phyloP scores from a whole-genome alignment of 495 filamentous ascomycete genomes.

The Penicillium cinerascens region DNA sequence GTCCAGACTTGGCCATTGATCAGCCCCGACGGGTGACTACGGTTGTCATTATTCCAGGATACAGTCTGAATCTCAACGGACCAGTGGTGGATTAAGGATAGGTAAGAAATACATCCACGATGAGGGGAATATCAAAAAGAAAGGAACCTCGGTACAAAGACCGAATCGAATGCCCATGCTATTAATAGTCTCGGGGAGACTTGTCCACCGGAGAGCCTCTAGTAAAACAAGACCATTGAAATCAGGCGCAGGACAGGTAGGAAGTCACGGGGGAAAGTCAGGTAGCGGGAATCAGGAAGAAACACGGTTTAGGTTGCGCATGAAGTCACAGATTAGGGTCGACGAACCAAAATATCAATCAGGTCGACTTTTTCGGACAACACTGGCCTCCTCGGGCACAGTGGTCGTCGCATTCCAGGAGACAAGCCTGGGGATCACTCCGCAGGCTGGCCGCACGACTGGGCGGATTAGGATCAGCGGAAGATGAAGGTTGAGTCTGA shows the following conservation, averaged over 20 bases:
- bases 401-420: constrained; percentile 83
- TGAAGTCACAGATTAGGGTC: not conserved
- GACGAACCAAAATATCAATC: not conserved
- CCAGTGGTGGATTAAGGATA: constrained; percentile 12
- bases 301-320: not conserved
- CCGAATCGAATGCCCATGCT: constrained; percentile 4
- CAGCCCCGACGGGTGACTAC: not conserved
- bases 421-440: constrained; percentile 58
- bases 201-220: not conserved
- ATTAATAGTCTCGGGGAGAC: not conserved
- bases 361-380: constrained; percentile 52
- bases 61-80: not conserved
- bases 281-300: not conserved
- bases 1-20: not conserved
- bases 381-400: constrained; percentile 70
- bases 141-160: not conserved
- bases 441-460: constrained; percentile 50
- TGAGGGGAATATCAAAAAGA: constrained; percentile 6
- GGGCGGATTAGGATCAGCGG: constrained; percentile 27
- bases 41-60: not conserved
- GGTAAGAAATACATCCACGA: constrained; percentile 19
- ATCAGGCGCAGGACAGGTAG: not conserved
- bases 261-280: not conserved
- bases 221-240: not conserved
- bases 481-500: constrained; percentile 26